Conservation (phyloP, 2,329 filamentous ascomycete species). For the Nemania sp. region DNA sequence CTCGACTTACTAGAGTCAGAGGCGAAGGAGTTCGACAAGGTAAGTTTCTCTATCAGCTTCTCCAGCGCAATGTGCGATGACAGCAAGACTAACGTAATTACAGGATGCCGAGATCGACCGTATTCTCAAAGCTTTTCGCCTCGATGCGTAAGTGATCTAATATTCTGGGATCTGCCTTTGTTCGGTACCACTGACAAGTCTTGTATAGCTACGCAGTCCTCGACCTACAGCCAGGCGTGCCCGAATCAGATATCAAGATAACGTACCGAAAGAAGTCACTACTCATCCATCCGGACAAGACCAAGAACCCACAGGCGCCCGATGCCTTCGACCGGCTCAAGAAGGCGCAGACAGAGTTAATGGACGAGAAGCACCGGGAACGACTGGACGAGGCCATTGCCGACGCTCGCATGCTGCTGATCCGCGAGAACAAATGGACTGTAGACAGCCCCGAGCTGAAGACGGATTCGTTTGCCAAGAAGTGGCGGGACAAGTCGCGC, state of each 20-base stretch:
- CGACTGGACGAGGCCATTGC: conserved; percentile 92
- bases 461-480: conserved; percentile 77
- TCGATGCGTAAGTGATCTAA: conserved; percentile 62
- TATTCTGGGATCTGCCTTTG: background rate
- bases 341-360: conserved; percentile 86
- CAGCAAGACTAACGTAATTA: conserved; percentile 26
- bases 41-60: conserved; percentile 39
- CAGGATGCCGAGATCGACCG: conserved; percentile 97
- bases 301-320: conserved; percentile 83
- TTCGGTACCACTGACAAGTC: conserved; percentile 6
- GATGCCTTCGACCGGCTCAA: conserved; percentile 97
- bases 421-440: conserved; percentile 92
- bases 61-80: background rate
- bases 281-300: conserved; percentile 98
- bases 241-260: conserved; percentile 94
- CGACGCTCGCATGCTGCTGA: conserved; percentile 91
- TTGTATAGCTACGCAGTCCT: conserved; percentile 79
- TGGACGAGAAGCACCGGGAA: conserved; percentile 90
- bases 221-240: conserved; percentile 91
- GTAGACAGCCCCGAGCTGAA: conserved; percentile 85
- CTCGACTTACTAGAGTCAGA: conserved; percentile 82
- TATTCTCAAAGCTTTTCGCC: conserved; percentile 86
- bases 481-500: conserved; percentile 89
- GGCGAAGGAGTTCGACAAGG: conserved; percentile 90
- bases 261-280: conserved; percentile 97